Base-by-base conservation (phyloP, 352 stramenopile species). In the Phytophthora fragariaefolia region DNA sequence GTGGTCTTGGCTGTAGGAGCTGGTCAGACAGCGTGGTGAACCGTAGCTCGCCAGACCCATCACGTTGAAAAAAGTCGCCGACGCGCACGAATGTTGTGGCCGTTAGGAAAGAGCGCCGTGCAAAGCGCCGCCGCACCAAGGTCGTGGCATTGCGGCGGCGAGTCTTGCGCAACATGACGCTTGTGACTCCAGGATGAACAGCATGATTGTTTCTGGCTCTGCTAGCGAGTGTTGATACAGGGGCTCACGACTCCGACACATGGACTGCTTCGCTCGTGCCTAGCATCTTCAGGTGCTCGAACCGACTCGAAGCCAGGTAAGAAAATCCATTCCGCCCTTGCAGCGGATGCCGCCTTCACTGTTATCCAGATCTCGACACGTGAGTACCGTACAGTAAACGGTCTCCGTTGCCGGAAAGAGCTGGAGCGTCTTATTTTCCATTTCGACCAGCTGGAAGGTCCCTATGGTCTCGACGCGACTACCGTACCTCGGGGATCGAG, bases 241-340 rank as follows among this genome's bases (percentile, higher is more conserved):
- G 40, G 40, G 1, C 32, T 13, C 32, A 51, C 34, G 27, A 51
- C 28, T 36, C 24, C 13, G 24, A 56, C 49, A 56, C 49, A 27
- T 56, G 49, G n/a, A 13, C 17, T 13, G 10, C 27, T 52, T 17
- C 20, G 43, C 36, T 69, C 32, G 28, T 47, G 13, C 15, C 58
- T 53, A 50, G 43, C 47, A 61, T 54, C 62, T 71, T 75, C 67
- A 71, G 62, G 40, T 75, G 67, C 55, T 71, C 43, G 56, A 71
- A 75, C 62, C 56, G 61, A 60, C 62, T 75, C 43, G 43, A 63
- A 43, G 18, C 40, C 50, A 47, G 62, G 55, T 71, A 71, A 71
- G 67, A 75, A 75, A 68, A 71, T 68, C 63, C 53, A 51, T 46
- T 57, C 27, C 24, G 36, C 26, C 15, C 20, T 36, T 36, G 32